Evolutionary conservation across 257 asterid species (phyloP), one percentile per base, ranked within the genome.

Genomic region (Capsicum rhomboideum): DNA sequence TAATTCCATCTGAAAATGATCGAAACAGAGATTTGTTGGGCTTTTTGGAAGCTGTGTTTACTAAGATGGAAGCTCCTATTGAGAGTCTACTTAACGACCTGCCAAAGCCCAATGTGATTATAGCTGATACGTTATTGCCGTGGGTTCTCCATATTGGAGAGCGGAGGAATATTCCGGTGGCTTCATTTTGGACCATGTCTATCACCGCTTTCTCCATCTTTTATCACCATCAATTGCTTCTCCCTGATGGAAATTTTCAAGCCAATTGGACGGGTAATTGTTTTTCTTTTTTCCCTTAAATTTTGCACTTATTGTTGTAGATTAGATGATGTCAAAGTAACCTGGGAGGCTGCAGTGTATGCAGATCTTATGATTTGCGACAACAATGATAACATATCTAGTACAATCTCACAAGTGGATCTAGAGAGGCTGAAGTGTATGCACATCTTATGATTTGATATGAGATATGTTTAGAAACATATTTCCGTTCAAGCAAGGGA

Each of bases 151-250:
- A 85, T 46, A 50, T 90, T 17, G 98, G 94, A 18, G 83, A 87
- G 8, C 88, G 90, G 88, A 89, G 90, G 89, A 88, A 90, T 86
- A 91, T 94, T 82, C 94, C 94, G 83, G 97, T 94, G 84, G 98
- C 98, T 20, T 91, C 94, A 6, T 82, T 91, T 17, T 94, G 98
- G 98, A 84, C 97, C 28, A 90, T 88, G 91, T 93, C 98, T 31
- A 92, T 92, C 1, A 83, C 92, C 5, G 93, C 90, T 20, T 93
- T 94, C 83, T 85, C 93, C 1, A 52, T 87, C 0, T 88, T 87
- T 81, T 82, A 90, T 88, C 91, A 92, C 86, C 88, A 85, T 87
- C 87, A 92, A 85, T 91, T 88, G 61, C 69, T 92, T 52, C 64
- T 53, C 9, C 81, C 20, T 29, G 90, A 89, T 23, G 91, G 90